These are phyloP conservation scores for Arbutus unedo DNA, from an alignment of 148 eudicot species.

Conservation along the genomic window DNA sequence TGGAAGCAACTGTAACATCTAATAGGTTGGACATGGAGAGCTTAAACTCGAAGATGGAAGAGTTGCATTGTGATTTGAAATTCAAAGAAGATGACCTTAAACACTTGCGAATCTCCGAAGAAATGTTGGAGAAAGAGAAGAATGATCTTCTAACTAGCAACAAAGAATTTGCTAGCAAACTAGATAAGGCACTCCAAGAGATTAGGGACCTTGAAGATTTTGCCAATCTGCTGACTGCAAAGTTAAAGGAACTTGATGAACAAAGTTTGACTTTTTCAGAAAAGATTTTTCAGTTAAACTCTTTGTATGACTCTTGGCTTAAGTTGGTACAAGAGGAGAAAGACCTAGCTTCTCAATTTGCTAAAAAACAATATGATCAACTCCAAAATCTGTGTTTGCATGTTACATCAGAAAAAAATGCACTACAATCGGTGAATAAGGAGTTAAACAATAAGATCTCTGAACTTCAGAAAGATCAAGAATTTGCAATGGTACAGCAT, in stretches of 20 bases:
- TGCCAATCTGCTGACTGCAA: slow-evolving; percentile 45
- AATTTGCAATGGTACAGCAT: slow-evolving; percentile 77
- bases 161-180: slow-evolving; percentile 37
- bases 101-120: slow-evolving; percentile 45
- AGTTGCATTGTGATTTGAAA: slow-evolving; percentile 44
- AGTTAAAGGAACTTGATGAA: slow-evolving; percentile 56
- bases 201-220: slow-evolving; percentile 55
- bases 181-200: slow-evolving; percentile 60
- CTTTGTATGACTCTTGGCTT: slow-evolving; percentile 43
- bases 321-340: slow-evolving; percentile 51
- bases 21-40: slow-evolving; percentile 41
- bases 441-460: slow-evolving; percentile 48
- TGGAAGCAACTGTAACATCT: slow-evolving; percentile 57
- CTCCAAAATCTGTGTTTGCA: slow-evolving; percentile 44
- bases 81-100: slow-evolving; percentile 57
- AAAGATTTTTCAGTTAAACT: slow-evolving; percentile 49
- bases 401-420: slow-evolving; percentile 59
- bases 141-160: slow-evolving; percentile 50
- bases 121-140: slow-evolving; percentile 55
- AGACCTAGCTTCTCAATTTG: slow-evolving; percentile 44
- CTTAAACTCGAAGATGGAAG: slow-evolving; percentile 52
- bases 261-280: slow-evolving; percentile 59
- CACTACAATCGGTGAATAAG: slow-evolving; percentile 47
- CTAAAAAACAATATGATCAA: slow-evolving; percentile 51
- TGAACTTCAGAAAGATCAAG: slow-evolving; percentile 70